These are phyloP conservation scores for Aureobasidium pullulans DNA, from an alignment of 2,329 filamentous ascomycete genomes.

Conservation along the genomic window DNA sequence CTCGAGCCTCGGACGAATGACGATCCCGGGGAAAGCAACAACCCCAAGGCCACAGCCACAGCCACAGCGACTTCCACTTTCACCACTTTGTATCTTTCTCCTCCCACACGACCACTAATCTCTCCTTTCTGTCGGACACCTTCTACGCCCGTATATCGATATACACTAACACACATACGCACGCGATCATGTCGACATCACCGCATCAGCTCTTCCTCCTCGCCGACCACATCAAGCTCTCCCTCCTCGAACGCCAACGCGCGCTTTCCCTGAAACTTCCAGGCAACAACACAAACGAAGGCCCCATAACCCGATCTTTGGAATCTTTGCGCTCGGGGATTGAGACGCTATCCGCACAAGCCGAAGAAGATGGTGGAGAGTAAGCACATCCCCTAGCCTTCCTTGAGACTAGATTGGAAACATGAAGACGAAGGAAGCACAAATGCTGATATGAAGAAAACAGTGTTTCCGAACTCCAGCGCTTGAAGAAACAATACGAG, in stretches of 20 bases:
- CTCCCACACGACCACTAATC: too few relatives aligned
- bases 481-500: slow-evolving; percentile 65
- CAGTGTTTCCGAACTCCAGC: slow-evolving; percentile 47
- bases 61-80: too few relatives aligned
- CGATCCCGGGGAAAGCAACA: neutral
- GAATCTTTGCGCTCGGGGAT: slow-evolving; percentile 80
- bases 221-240: slow-evolving; percentile 94
- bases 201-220: slow-evolving; percentile 78
- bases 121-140: too few relatives aligned
- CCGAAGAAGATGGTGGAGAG: slow-evolving; percentile 42
- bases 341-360: slow-evolving; percentile 57
- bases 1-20: neutral
- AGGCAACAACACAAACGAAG: slow-evolving; percentile 67
- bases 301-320: slow-evolving; percentile 79
- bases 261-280: slow-evolving; percentile 74
- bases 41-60: neutral
- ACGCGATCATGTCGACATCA: slow-evolving; percentile 33
- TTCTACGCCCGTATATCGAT: too few relatives aligned
- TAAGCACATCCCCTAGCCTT: too few relatives aligned
- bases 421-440: neutral
- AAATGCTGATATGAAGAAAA: neutral
- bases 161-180: neutral
- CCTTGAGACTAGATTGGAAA: too few relatives aligned
- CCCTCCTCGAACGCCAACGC: slow-evolving; percentile 82
- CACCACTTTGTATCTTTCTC: too few relatives aligned